These are phyloP conservation scores for Lophiostoma macrostomum DNA, from an alignment of 495 filamentous ascomycete genomes.

Conservation along the genomic window DNA sequence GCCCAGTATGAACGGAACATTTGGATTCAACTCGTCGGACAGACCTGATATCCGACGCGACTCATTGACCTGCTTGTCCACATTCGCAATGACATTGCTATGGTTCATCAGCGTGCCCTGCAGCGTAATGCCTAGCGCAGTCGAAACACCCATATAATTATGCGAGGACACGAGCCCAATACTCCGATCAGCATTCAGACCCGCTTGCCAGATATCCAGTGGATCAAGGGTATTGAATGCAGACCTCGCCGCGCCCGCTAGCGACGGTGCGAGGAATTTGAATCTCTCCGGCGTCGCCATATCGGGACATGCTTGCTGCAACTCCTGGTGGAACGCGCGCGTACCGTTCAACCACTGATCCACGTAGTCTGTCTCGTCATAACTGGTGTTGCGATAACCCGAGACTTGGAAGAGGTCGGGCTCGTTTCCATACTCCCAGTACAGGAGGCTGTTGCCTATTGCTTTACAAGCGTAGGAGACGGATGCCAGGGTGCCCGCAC, in stretches of 20 bases:
- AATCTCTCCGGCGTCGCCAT: slow-evolving; percentile 44
- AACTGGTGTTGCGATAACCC: slow-evolving; percentile 51
- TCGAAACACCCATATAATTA: slow-evolving; percentile 67
- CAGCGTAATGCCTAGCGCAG: slow-evolving; percentile 60
- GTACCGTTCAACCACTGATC: slow-evolving; percentile 60
- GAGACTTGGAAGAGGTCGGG: slow-evolving; percentile 61
- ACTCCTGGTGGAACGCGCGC: slow-evolving; percentile 46
- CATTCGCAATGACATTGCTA: slow-evolving; percentile 50
- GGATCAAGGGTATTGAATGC: slow-evolving; percentile 56
- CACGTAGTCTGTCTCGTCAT: slow-evolving; percentile 58
- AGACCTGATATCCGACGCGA: no score
- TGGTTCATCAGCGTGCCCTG: slow-evolving; percentile 67
- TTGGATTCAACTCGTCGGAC: no score
- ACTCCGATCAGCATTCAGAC: slow-evolving; percentile 49
- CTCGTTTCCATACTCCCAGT: slow-evolving; percentile 68
- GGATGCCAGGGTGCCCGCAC: slow-evolving; percentile 53
- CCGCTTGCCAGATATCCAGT: slow-evolving; percentile 50
- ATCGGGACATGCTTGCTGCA: slow-evolving; percentile 50
- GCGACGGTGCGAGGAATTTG: slow-evolving; percentile 59
- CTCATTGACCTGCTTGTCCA: slow-evolving; percentile 43
- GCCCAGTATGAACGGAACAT: slow-evolving; percentile 61
- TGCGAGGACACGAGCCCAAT: slow-evolving; percentile 61
- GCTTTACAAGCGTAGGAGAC: slow-evolving; percentile 61
- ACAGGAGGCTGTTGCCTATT: slow-evolving; percentile 49
- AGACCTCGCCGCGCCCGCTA: slow-evolving; percentile 53